Evolutionary conservation across 2,329 filamentous ascomycete genomes (phyloP).

Genomic region (Aspergillus ochraceoroseus): DNA sequence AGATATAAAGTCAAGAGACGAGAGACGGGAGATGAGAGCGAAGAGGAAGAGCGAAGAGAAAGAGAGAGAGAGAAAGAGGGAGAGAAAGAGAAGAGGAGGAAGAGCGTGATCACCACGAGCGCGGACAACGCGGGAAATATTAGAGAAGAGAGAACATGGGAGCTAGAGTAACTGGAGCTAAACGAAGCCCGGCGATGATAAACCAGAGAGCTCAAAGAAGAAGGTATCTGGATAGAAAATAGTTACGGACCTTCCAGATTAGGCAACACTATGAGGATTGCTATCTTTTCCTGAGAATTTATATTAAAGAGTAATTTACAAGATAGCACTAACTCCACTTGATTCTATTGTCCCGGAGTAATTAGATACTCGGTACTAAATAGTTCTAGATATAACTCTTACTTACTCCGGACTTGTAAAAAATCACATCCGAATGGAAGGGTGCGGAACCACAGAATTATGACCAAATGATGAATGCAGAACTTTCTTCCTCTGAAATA

Average conservation of each 20-base stretch:
- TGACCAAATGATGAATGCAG: constrained; percentile 6
- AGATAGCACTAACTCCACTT: neutral
- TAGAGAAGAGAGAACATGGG: constrained; percentile 11
- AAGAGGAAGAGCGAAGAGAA: neutral
- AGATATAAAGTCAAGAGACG: neutral
- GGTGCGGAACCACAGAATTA: neutral
- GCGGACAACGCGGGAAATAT: constrained; percentile 12
- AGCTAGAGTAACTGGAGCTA: constrained; percentile 7
- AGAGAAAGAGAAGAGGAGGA: constrained; percentile 1
- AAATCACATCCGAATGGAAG: no score
- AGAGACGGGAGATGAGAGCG: neutral
- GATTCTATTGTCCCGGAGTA: constrained; percentile 4
- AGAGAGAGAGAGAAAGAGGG: neutral
- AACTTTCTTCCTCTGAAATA: neutral
- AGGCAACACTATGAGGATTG: constrained; percentile 4
- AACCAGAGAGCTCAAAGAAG: no score
- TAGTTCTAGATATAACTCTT: neutral
- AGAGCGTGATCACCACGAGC: constrained; percentile 12
- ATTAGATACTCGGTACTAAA: constrained; percentile 1
- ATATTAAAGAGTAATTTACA: no score
- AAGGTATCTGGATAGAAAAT: constrained; percentile 8
- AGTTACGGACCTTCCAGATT: constrained; percentile 12
- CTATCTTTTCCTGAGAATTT: constrained; percentile 1
- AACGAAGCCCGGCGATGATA: no score
- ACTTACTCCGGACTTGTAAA: constrained; percentile 2